Evolutionary conservation across 768 basidiomycete genomes (phyloP).

Genomic region (Hygrocybe punicea): DNA sequence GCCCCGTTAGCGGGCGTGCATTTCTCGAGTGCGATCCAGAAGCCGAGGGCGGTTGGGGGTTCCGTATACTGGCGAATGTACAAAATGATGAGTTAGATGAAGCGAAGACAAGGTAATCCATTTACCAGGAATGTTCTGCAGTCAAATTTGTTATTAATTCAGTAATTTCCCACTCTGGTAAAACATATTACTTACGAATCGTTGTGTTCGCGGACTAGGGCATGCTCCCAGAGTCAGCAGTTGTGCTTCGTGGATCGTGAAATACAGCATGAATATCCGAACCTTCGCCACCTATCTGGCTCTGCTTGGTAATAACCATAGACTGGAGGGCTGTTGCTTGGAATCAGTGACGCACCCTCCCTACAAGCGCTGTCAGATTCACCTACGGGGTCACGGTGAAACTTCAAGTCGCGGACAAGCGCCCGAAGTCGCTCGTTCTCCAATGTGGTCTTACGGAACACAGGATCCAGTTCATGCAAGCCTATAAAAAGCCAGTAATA

Average conservation of each 20-base stretch:
- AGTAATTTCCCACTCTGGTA: conserved; percentile 3
- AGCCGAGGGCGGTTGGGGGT: conserved; percentile 88
- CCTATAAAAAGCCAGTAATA: conserved; percentile 40
- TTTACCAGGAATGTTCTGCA: conserved; percentile 72
- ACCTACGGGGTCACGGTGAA: conserved; percentile 85
- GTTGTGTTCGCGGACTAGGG: conserved; percentile 81
- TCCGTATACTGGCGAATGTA: conserved; percentile 69
- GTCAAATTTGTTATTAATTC: conserved; percentile 1
- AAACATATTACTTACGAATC: conserved; percentile 66
- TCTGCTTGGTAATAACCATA: conserved; percentile 96
- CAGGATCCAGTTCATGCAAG: conserved; percentile 80
- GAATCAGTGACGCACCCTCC: too few species aligned
- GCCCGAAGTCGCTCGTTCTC: conserved; percentile 68
- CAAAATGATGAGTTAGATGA: conserved; percentile 1
- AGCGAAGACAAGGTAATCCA: neutral
- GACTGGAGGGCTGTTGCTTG: conserved; percentile 68
- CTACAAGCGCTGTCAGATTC: conserved; percentile 18
- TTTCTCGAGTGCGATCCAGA: conserved; percentile 93
- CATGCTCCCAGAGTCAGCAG: neutral
- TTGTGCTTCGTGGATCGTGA: neutral
- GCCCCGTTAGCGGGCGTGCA: conserved; percentile 84
- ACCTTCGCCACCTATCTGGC: conserved; percentile 92
- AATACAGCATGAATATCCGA: conserved; percentile 11
- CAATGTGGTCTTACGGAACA: conserved; percentile 75
- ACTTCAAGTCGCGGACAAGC: conserved; percentile 73